Conservation (phyloP, 116 monocot genomes). For the Papilionanthe hybrid region DNA sequence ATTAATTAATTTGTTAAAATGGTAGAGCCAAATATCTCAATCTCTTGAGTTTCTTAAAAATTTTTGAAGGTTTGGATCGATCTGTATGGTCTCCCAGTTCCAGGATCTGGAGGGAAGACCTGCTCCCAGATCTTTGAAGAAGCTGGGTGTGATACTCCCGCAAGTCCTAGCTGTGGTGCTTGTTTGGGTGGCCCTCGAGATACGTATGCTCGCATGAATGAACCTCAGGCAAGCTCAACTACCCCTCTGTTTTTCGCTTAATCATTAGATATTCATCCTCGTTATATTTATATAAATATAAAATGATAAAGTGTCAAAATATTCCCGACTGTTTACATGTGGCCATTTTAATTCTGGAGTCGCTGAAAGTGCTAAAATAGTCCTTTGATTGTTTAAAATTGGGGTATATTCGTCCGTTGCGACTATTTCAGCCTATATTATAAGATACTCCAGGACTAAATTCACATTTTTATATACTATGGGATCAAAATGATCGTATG, state of each 20-base stretch:
- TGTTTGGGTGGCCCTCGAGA: slow-evolving; percentile 97
- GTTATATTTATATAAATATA: too few relatives aligned
- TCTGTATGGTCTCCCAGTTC: slow-evolving; percentile 78
- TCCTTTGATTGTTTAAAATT: too few relatives aligned
- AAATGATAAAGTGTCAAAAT: too few relatives aligned
- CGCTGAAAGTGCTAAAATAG: too few relatives aligned
- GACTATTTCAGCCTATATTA: too few relatives aligned
- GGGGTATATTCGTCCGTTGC: too few relatives aligned
- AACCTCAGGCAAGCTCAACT: slow-evolving; percentile 45
- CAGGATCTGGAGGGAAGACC: slow-evolving; percentile 90
- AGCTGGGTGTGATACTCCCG: slow-evolving; percentile 88
- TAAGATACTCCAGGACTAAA: too few relatives aligned
- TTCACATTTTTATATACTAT: too few relatives aligned
- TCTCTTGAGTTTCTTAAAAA: neutral
- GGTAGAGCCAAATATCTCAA: neutral
- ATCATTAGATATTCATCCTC: too few relatives aligned
- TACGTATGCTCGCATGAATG: slow-evolving; percentile 99
- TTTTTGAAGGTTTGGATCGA: slow-evolving; percentile 90
- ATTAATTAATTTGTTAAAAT: neutral
- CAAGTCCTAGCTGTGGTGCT: slow-evolving; percentile 95
- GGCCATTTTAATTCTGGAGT: too few relatives aligned
- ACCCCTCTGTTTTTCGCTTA: neutral
- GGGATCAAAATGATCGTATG: too few relatives aligned
- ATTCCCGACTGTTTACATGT: too few relatives aligned
- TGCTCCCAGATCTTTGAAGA: slow-evolving; percentile 98